Conservation (phyloP, 1,284 basidiomycete species). For the Cutaneotrichosporon mucoides region DNA sequence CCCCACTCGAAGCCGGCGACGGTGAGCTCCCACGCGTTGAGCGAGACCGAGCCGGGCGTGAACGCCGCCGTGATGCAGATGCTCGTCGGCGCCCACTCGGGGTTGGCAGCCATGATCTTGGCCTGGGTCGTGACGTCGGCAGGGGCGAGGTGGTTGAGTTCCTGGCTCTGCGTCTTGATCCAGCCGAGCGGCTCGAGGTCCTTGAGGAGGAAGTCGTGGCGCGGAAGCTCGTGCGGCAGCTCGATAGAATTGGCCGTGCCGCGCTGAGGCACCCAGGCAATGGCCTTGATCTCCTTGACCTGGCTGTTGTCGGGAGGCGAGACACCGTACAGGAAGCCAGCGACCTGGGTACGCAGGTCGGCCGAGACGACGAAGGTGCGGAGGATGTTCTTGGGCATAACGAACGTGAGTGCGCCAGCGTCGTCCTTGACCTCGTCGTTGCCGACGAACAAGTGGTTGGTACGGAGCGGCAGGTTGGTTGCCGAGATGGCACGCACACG, state of each 20-base stretch:
- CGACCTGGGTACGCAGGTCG: slow-evolving; percentile 94
- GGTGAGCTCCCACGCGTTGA: slow-evolving; percentile 86
- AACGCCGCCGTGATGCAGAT: slow-evolving; percentile 94
- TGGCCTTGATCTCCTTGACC: slow-evolving; percentile 97
- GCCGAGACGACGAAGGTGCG: slow-evolving; percentile 90
- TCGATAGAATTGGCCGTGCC: slow-evolving; percentile 93
- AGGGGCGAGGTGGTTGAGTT: slow-evolving; percentile 86
- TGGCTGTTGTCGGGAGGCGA: slow-evolving; percentile 95
- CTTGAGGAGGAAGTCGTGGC: slow-evolving; percentile 90
- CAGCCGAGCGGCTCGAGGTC: slow-evolving; percentile 95
- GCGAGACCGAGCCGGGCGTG: slow-evolving; percentile 93
- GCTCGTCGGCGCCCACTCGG: slow-evolving; percentile 88
- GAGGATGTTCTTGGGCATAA: slow-evolving; percentile 95
- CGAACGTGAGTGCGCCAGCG: slow-evolving; percentile 86
- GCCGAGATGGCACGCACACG: slow-evolving; percentile 93
- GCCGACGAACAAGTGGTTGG: slow-evolving; percentile 98
- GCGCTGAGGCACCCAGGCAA: slow-evolving; percentile 93
- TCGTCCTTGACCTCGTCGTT: slow-evolving; percentile 98
- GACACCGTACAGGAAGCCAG: slow-evolving; percentile 86
- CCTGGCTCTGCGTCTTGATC: slow-evolving; percentile 92
- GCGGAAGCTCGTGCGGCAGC: slow-evolving; percentile 76
- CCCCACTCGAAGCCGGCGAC: slow-evolving; percentile 98
- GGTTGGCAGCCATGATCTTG: slow-evolving; percentile 92
- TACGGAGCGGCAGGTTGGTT: slow-evolving; percentile 89
- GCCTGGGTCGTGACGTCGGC: slow-evolving; percentile 94